Conservation (phyloP, 495 filamentous ascomycete species). For the Chaetomium cochliodes region DNA sequence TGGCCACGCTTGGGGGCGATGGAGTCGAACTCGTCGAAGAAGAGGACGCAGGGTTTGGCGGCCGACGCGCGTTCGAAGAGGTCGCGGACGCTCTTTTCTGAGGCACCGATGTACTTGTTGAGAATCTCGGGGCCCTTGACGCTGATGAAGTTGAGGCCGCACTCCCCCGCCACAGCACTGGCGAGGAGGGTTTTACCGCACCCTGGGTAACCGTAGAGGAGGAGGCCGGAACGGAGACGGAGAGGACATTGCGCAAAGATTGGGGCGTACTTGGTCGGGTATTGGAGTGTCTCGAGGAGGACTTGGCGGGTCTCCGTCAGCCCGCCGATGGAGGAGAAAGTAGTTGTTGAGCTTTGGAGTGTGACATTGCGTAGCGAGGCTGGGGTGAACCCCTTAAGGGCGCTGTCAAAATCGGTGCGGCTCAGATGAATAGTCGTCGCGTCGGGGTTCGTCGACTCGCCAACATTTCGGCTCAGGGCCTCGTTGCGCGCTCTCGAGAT, state of each 20-base stretch:
- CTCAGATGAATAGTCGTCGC: conserved; percentile 56
- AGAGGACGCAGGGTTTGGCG: conserved; percentile 86
- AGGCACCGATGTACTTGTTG: conserved; percentile 97
- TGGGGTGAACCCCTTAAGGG: conserved; percentile 88
- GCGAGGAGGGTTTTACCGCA: conserved; percentile 96
- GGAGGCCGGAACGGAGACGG: conserved; percentile 83
- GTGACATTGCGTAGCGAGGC: conserved; percentile 92
- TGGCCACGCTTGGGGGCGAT: conserved; percentile 97
- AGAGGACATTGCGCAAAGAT: conserved; percentile 96
- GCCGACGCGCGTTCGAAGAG: conserved; percentile 89
- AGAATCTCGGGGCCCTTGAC: conserved; percentile 97
- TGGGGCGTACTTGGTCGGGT: conserved; percentile 95
- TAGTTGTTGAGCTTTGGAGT: conserved; percentile 82
- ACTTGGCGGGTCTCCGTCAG: conserved; percentile 79
- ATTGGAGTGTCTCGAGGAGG: conserved; percentile 90
- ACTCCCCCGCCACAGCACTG: conserved; percentile 90
- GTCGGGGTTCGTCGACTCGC: conserved; percentile 35
- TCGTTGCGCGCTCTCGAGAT: conserved; percentile 87
- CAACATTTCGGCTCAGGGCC: conserved; percentile 75
- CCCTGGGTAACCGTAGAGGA: conserved; percentile 92
- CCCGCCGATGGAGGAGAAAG: conserved; percentile 88
- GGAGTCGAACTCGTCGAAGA: conserved; percentile 98
- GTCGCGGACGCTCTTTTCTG: conserved; percentile 91
- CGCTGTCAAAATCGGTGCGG: conserved; percentile 72
- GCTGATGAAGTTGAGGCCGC: conserved; percentile 94